Evolutionary conservation across 805 yeast genomes (phyloP), one percentile per base, ranked within the genome.

Genomic region (Yamadazyma kitorensis): DNA sequence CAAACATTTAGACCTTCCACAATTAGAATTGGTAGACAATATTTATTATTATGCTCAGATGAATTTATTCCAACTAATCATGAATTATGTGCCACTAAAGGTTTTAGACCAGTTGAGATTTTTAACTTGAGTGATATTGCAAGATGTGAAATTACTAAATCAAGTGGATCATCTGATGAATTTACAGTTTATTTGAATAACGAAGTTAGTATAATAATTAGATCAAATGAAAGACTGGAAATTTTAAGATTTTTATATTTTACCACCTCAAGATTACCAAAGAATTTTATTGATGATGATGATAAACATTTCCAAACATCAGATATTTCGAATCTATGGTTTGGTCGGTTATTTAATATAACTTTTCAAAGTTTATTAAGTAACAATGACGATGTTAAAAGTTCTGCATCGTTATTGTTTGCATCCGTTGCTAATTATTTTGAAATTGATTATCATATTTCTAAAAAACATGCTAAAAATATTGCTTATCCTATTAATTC

Each of bases 221-320:
- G 57, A 23, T 59, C 71, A 2, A 45, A 53, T 3, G 70, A 64
- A 31, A 44, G 68, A 35, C 61, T 46, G 50, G 91, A 83, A 46
- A 80, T 84, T n/a, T 71, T 84, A 58, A 66, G 88, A 44, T 74
- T 82, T 41, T 54, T 84, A 25, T 80, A 82, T 45, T 82, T 80
- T 47, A 74, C 87, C 0, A 77, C 81, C 35, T 78, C 78, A 13
- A 69, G 76, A 49, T 57, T 65, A 17, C 67, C 64, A 23, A 70
- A 68, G 31, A 62, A 60, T 18, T 29, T 39, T 22, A 38, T 44
- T n/a, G 39, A 46, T 20, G 52, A 44, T 17, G 52, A 51, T 15
- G 58, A 55, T 24, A 40, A 39, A 18, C 36, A 39, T 16, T 31
- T 40, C 32, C 40, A 37, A 24, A 38, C 33, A 31, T n/a, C 47